These are phyloP conservation scores for Torulaspora quercuum DNA, from an alignment of 805 yeast genomes.

Conservation along the genomic window DNA sequence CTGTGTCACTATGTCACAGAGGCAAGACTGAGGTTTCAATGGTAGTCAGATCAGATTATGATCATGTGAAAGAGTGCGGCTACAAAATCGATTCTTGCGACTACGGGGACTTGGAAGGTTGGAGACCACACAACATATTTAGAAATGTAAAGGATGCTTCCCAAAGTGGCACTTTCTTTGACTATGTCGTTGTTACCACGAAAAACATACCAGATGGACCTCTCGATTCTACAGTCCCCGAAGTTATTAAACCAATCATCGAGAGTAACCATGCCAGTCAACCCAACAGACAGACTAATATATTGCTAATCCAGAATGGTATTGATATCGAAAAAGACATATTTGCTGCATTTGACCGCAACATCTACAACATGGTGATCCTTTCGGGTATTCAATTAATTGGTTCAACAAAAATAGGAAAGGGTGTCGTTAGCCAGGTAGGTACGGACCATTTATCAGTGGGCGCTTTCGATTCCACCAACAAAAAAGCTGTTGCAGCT, in stretches of 20 bases:
- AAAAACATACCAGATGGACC: conserved; percentile 67
- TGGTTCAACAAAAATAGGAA: conserved; percentile 51
- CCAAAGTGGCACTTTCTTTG: conserved; percentile 43
- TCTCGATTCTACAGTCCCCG: conserved; percentile 43
- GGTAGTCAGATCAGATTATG: conserved; percentile 65
- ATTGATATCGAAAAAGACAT: conserved; percentile 60
- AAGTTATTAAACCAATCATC: conserved; percentile 50
- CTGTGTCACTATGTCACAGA: conserved; percentile 53
- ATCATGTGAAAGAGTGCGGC: conserved; percentile 49
- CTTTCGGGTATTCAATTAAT: conserved; percentile 64
- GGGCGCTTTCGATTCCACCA: conserved; percentile 47
- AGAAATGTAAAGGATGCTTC: conserved; percentile 48
- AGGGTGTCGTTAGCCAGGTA: conserved; percentile 48
- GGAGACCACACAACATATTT: conserved; percentile 56
- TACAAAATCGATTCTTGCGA: conserved; percentile 58
- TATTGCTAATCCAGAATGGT: conserved; percentile 65
- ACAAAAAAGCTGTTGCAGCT: conserved; percentile 34
- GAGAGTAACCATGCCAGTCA: conserved; percentile 32
- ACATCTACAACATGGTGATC: conserved; percentile 30
- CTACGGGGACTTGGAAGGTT: conserved; percentile 52
- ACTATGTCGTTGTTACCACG: conserved; percentile 59
- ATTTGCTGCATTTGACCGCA: conserved; percentile 43
- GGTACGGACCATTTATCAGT: conserved; percentile 50
- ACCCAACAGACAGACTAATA: conserved; percentile 37
- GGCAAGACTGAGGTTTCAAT: conserved; percentile 53